Percentiles rank a stretch among this genome's conserved stretches.
Conservation (phyloP, 2,329 filamentous ascomycete species). For the Bipolaris bicolor region DNA sequence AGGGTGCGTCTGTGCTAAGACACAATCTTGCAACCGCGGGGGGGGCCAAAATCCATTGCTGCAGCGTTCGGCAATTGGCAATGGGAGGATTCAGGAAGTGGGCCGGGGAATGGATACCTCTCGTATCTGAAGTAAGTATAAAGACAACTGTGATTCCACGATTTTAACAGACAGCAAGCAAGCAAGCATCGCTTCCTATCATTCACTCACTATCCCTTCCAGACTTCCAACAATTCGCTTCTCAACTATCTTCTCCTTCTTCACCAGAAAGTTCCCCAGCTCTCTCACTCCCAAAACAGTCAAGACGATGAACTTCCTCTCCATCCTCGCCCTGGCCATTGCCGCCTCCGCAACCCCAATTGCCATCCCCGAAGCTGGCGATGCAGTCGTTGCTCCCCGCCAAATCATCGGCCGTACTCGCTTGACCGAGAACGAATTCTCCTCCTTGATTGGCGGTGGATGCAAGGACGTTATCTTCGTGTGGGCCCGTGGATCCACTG, state of each 20-base stretch:
- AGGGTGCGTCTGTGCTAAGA: too few relatives aligned
- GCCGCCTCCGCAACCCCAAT: constrained; percentile 5
- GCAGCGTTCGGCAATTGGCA: too few relatives aligned
- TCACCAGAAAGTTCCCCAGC: not conserved
- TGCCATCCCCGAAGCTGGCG: not conserved
- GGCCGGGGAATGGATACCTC: too few relatives aligned
- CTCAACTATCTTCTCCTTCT: not conserved
- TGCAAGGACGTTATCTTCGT: constrained; percentile 8
- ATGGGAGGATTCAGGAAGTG: too few relatives aligned
- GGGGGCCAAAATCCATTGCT: too few relatives aligned
- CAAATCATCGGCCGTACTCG: constrained; percentile 1
- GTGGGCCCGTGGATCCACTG: constrained; percentile 7
- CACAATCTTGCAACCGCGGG: too few relatives aligned
- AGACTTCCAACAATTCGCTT: not conserved
- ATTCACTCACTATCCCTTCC: constrained; percentile 1
- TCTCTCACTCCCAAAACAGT: not conserved
- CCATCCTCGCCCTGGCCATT: constrained; percentile 4
- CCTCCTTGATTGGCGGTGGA: not conserved
- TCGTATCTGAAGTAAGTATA: not conserved
- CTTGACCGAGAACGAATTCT: constrained; percentile 6
- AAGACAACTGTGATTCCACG: not conserved
- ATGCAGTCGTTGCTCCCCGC: constrained; percentile 1
- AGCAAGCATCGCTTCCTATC: not conserved
- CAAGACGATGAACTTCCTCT: constrained; percentile 1
- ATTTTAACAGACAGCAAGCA: not conserved